phyloP scores from a whole-genome alignment of 257 asterid genomes.

The Sherardia arvensis region DNA sequence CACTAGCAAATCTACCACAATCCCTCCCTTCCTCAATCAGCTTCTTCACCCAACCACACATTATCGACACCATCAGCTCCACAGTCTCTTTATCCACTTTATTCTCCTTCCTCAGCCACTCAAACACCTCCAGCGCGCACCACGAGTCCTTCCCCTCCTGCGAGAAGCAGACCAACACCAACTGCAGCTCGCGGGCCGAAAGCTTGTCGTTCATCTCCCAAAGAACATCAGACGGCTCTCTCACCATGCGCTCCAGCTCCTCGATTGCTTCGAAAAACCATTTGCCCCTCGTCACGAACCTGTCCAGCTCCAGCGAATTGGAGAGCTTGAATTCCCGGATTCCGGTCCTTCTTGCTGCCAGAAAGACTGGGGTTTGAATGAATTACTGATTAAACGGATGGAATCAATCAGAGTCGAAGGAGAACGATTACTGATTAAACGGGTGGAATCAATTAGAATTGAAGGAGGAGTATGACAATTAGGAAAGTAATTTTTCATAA shows the following conservation, averaged over 20 bases:
- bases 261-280: slow-evolving; percentile 88
- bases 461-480: no score
- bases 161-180: slow-evolving; percentile 79
- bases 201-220: slow-evolving; percentile 76
- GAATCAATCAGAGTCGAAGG: no score
- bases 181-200: slow-evolving; percentile 76
- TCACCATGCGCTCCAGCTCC: slow-evolving; percentile 82
- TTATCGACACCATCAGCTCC: slow-evolving; percentile 92
- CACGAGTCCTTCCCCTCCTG: slow-evolving; percentile 98
- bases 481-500: no score
- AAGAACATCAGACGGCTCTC: slow-evolving; percentile 94
- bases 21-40: slow-evolving; percentile 57
- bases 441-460: no score
- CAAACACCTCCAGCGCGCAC: slow-evolving; percentile 95
- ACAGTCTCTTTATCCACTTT: slow-evolving; percentile 86
- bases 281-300: slow-evolving; percentile 70
- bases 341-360: slow-evolving; percentile 15
- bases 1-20: slow-evolving; percentile 72
- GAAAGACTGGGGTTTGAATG: slow-evolving; percentile 8
- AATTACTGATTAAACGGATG: no score
- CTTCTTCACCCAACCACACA: slow-evolving; percentile 91
- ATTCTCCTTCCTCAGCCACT: slow-evolving; percentile 94
- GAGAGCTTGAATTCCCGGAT: slow-evolving; percentile 22
- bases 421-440: no score
- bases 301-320: slow-evolving; percentile 65